A percentile compares a stretch with the other conserved stretches of the same genome.
These are phyloP conservation scores for Tolypocladium paradoxum DNA, from an alignment of 2,329 filamentous ascomycete species.

Conservation along the genomic window DNA sequence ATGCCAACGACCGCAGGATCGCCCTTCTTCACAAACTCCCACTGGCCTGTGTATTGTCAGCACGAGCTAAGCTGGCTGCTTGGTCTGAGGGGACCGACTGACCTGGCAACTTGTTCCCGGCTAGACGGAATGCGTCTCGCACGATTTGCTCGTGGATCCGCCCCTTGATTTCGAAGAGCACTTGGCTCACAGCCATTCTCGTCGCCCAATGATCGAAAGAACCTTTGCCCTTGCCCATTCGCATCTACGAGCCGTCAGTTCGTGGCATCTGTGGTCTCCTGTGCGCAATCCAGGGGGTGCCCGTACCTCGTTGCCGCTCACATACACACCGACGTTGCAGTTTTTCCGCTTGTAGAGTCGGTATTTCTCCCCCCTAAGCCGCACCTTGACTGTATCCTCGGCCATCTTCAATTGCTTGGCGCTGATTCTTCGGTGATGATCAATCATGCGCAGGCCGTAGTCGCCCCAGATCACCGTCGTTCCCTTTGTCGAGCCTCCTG, in stretches of 20 bases:
- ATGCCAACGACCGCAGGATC: constrained; percentile 85
- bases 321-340: constrained; percentile 91
- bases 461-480: constrained; percentile 96
- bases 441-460: constrained; percentile 85
- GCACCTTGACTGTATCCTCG: constrained; percentile 83
- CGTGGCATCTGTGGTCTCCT: not conserved
- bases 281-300: not conserved
- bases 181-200: constrained; percentile 78
- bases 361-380: constrained; percentile 85
- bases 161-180: constrained; percentile 87
- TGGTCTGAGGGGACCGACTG: constrained; percentile 19
- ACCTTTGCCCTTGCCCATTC: constrained; percentile 99
- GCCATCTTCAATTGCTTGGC: constrained; percentile 80
- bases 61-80: not conserved
- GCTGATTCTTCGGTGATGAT: constrained; percentile 85
- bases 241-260: constrained; percentile 40
- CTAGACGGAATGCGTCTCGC: constrained; percentile 84
- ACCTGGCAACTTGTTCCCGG: constrained; percentile 92
- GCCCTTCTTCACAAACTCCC: constrained; percentile 89
- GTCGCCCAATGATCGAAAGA: constrained; percentile 95
- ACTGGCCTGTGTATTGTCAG: constrained; percentile 47
- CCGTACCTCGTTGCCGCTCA: constrained; percentile 77
- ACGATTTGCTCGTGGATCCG: constrained; percentile 90
- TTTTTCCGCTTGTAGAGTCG: constrained; percentile 82
- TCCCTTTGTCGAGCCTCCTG: constrained; percentile 81